Conservation (phyloP, 176 grass and related monocot species). For the Thinopyrum elongatum region DNA sequence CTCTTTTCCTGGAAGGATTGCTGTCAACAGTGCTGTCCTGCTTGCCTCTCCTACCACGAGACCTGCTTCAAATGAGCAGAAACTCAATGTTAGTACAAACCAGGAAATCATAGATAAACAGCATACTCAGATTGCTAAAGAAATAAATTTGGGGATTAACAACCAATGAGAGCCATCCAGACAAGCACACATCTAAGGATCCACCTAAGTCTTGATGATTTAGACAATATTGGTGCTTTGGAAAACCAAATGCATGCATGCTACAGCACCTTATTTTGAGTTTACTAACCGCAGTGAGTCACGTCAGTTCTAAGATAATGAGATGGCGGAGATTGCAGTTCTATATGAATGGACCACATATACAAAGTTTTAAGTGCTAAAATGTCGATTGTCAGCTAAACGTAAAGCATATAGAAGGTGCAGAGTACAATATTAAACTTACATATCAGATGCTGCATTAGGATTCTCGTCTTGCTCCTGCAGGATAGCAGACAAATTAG, state of each 20-base stretch:
- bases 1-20: conserved; percentile 45
- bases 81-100: conserved; percentile 2
- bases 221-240: neutral
- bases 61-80: conserved; percentile 33
- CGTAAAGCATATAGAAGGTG: neutral
- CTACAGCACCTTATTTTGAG: conserved; percentile 2
- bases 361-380: neutral
- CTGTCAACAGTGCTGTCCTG: neutral
- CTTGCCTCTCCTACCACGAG: conserved; percentile 28
- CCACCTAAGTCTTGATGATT: neutral
- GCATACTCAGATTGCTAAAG: neutral
- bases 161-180: neutral
- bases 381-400: neutral
- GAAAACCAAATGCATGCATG: conserved; percentile 3
- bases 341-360: neutral
- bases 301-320: conserved; percentile 18
- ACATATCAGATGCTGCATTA: conserved; percentile 39
- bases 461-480: conserved; percentile 40
- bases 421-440: conserved; percentile 32
- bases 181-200: conserved; percentile 7
- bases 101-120: neutral
- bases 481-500: conserved; percentile 30
- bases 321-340: neutral
- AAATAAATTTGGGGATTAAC: neutral
- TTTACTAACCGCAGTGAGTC: neutral